phyloP scores from a whole-genome alignment of 768 basidiomycete species.

The Tremella yokohamensis region DNA sequence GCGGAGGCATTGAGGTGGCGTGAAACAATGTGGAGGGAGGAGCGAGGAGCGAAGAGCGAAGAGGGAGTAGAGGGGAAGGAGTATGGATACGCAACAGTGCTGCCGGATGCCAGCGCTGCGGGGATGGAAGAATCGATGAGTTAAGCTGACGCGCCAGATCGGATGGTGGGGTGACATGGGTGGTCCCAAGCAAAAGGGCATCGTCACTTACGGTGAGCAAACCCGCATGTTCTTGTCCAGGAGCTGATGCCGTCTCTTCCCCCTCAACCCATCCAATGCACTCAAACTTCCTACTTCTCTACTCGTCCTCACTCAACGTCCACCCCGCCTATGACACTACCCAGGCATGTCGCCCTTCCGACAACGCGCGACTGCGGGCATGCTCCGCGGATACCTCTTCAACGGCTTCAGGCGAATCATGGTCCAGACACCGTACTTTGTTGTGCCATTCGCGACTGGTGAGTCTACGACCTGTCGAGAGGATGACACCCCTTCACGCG shows the following conservation, averaged over 20 bases:
- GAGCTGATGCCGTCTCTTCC: conserved; percentile 1
- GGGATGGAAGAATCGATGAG: not conserved
- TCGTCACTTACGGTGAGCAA: conserved; percentile 73
- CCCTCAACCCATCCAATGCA: too few species aligned
- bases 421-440: conserved; percentile 71
- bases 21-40: too few species aligned
- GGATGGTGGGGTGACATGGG: conserved; percentile 87
- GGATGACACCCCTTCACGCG: not conserved
- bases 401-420: conserved; percentile 78
- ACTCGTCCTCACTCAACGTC: not conserved
- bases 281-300: not conserved
- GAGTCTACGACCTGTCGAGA: conserved; percentile 48
- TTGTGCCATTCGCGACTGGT: conserved; percentile 74
- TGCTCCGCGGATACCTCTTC: conserved; percentile 72
- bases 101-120: not conserved
- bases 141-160: conserved; percentile 55
- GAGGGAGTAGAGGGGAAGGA: not conserved
- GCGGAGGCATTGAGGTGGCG: too few species aligned
- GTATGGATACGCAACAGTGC: not conserved
- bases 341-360: conserved; percentile 79
- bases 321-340: not conserved
- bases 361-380: conserved; percentile 67
- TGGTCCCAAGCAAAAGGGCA: conserved; percentile 68
- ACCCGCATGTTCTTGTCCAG: not conserved
- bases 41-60: too few species aligned